Conservation (phyloP, 306 rosid species). For the Cucumis melo region DNA sequence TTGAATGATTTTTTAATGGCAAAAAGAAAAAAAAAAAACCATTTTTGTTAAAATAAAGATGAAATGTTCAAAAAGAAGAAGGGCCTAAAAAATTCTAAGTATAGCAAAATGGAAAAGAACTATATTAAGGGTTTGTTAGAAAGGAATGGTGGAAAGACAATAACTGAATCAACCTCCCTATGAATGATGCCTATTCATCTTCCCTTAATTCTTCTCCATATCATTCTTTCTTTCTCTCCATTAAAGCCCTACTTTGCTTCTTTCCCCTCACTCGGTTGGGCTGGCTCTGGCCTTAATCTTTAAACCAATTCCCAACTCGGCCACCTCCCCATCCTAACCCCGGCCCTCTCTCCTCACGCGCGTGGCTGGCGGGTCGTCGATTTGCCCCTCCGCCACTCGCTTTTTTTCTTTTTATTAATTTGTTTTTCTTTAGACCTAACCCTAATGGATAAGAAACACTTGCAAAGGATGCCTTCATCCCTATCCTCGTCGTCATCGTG, state of each 20-base stretch:
- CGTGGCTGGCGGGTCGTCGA: background rate
- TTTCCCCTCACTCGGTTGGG: background rate
- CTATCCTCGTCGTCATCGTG: conserved; percentile 6
- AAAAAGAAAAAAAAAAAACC: too few relatives aligned
- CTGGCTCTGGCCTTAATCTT: background rate
- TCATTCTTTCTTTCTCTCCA: background rate
- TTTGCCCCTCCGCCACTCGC: background rate
- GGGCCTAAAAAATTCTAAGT: background rate
- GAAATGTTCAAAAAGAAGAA: background rate
- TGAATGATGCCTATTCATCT: background rate
- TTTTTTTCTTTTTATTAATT: background rate
- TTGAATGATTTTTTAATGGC: too few relatives aligned
- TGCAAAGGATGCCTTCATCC: background rate
- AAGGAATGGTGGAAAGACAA: background rate
- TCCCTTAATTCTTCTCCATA: background rate
- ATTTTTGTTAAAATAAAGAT: background rate
- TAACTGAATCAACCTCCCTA: background rate
- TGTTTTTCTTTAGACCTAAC: background rate
- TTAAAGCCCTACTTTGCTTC: background rate
- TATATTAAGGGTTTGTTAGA: background rate
- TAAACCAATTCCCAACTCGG: background rate
- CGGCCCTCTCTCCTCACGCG: background rate
- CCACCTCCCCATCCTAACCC: background rate
- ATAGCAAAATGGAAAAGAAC: background rate
- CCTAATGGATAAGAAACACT: conserved; percentile 1